These are phyloP conservation scores for Phascolomyces articulosus DNA, from an alignment of 371 early-diverging fungal species.

Conservation along the genomic window DNA sequence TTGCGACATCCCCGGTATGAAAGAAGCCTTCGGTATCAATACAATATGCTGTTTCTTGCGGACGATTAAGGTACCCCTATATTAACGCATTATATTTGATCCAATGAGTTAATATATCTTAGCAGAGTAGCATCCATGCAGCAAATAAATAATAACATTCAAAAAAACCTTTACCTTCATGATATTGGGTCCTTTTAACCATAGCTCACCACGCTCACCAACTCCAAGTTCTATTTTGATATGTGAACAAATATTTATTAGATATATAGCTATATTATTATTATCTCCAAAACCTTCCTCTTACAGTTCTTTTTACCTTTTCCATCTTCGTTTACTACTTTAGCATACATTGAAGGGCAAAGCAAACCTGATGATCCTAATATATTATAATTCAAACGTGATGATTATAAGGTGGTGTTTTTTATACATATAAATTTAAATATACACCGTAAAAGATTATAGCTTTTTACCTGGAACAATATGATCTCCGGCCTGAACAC, in stretches of 20 bases:
- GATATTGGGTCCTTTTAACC: conserved; percentile 79
- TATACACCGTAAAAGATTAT: neutral
- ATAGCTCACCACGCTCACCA: conserved; percentile 70
- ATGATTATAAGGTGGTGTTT: no score
- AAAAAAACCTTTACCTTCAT: conserved; percentile 60
- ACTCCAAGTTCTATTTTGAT: conserved; percentile 48
- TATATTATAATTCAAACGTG: no score
- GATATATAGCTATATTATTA: no score
- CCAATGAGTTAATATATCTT: no score
- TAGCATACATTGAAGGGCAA: conserved; percentile 67
- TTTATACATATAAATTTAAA: neutral
- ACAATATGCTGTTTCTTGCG: conserved; percentile 64
- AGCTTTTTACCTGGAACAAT: conserved; percentile 16
- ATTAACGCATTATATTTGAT: no score
- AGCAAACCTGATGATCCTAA: conserved; percentile 71
- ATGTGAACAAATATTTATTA: no score
- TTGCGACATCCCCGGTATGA: conserved; percentile 84
- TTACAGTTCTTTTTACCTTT: no score
- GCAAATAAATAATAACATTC: no score
- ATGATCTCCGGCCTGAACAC: conserved; percentile 14
- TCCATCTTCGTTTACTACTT: conserved; percentile 64
- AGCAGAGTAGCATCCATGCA: no score
- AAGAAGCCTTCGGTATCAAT: conserved; percentile 69
- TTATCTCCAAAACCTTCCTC: no score
- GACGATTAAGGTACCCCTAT: conserved; percentile 66